phyloP scores from a whole-genome alignment of 805 yeast species.

The Yarrowia phangngaensis region DNA sequence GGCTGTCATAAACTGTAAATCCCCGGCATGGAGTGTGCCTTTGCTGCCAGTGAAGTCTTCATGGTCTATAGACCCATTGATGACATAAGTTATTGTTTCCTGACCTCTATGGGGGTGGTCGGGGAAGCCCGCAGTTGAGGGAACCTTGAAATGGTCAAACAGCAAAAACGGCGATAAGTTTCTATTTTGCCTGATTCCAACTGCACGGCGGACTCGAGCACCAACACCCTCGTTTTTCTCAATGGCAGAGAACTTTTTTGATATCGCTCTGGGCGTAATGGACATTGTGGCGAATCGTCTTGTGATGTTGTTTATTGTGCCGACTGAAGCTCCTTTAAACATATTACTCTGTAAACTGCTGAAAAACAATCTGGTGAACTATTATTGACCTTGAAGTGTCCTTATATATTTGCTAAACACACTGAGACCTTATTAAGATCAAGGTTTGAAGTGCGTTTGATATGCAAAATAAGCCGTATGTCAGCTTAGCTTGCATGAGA shows the following conservation, averaged over 20 bases:
- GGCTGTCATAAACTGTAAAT: constrained; percentile 88
- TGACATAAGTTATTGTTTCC: constrained; percentile 65
- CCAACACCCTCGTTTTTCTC: constrained; percentile 84
- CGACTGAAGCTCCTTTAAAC: too few relatives aligned
- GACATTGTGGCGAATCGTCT: constrained; percentile 5
- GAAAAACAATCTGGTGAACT: too few relatives aligned
- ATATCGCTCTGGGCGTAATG: constrained; percentile 44
- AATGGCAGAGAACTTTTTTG: constrained; percentile 52
- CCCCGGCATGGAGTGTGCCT: constrained; percentile 74
- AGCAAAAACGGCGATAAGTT: constrained; percentile 76
- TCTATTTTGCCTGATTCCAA: constrained; percentile 62
- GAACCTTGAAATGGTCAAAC: constrained; percentile 81
- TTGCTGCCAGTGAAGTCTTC: constrained; percentile 80
- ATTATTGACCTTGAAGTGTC: too few relatives aligned
- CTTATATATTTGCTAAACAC: too few relatives aligned
- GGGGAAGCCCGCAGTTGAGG: constrained; percentile 82
- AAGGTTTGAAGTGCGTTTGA: too few relatives aligned
- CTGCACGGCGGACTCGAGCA: constrained; percentile 73
- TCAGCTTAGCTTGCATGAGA: too few relatives aligned
- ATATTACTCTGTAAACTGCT: too few relatives aligned
- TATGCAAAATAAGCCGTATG: too few relatives aligned
- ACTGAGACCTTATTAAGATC: too few relatives aligned
- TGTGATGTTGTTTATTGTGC: too few relatives aligned
- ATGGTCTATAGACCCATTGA: constrained; percentile 65
- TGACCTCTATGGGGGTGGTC: constrained; percentile 83